Evolutionary conservation across 2,329 filamentous ascomycete genomes (phyloP), one percentile per base, ranked within the genome.

Genomic region (Fusarium humuli): DNA sequence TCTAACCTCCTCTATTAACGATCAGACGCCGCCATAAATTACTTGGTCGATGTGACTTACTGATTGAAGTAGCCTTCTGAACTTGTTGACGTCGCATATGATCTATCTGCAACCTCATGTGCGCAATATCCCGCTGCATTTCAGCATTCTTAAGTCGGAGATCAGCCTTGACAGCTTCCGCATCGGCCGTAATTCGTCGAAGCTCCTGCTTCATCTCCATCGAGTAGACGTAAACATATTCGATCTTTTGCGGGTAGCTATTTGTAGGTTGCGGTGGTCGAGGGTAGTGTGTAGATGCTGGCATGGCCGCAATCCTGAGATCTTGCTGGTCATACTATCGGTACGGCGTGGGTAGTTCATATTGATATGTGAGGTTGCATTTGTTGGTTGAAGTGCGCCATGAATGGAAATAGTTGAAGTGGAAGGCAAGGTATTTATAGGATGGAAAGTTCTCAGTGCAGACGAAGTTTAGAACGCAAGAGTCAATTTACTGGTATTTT

Each of bases 201-300:
- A 40, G 18, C 12, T 25, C 32, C 4, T 18, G 16, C 5, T 40
- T 52, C 18, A 40, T 40, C 13, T 20, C 32, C 8, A 20, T 14
- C 9, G 48, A 27, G 22, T 52, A 52, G 32, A 40, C 12, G 20
- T 52, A 52, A 27, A 27, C 32, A 25, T 40, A 52, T 23, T 52
- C 16, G 6, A 52, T 25, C 12, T 25, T 27, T 40, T 20, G 22
- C 4, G 32, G 48, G 8, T 27, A 52, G 8, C 6, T 27, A 12
- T 16, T 52, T n/a, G 23, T 8, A 5, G 13, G 9, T 7, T 20
- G 32, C 3, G 22, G 6, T 3, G 18, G 12, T 5, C 9, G 34
- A n/a, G 34, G 18, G 4, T 37, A 37, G 32, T 20, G 20, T 12
- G 34, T 11, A 7, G 12, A 6, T 10, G 7, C 12, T 1, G 18